phyloP scores from a whole-genome alignment of 768 basidiomycete species.

The Mycena galericulata region DNA sequence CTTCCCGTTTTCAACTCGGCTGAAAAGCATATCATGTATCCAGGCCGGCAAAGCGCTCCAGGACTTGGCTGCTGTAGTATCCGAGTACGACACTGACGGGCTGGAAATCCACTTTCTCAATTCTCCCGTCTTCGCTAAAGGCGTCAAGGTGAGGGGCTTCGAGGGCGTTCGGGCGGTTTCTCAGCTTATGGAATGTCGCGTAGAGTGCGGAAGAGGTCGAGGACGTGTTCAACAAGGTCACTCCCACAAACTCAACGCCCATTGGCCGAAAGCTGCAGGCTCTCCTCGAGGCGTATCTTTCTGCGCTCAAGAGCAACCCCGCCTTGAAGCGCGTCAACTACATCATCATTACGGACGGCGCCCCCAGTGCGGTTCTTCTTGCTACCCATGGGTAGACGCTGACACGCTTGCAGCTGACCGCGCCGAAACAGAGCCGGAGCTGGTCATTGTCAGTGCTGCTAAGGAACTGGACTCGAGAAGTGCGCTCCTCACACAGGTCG shows the following conservation, averaged over 20 bases:
- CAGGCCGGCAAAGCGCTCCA: slow-evolving; percentile 57
- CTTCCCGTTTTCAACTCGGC: too few relatives aligned
- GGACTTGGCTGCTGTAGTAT: slow-evolving; percentile 56
- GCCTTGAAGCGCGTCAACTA: slow-evolving; percentile 61
- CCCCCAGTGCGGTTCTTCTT: slow-evolving; percentile 60
- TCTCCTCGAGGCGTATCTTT: slow-evolving; percentile 31
- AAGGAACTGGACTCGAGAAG: slow-evolving; percentile 57
- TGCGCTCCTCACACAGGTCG: slow-evolving; percentile 64
- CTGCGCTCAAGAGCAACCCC: slow-evolving; percentile 22
- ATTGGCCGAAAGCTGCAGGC: slow-evolving; percentile 33
- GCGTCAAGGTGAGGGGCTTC: slow-evolving; percentile 46
- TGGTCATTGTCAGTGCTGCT: slow-evolving; percentile 56
- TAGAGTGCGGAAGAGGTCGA: slow-evolving; percentile 33
- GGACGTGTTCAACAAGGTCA: slow-evolving; percentile 30
- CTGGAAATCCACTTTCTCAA: slow-evolving; percentile 72
- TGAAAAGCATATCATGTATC: neutral
- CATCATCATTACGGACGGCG: slow-evolving; percentile 68
- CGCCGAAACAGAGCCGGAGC: slow-evolving; percentile 54
- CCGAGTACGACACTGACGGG: slow-evolving; percentile 62
- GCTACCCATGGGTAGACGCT: too few relatives aligned
- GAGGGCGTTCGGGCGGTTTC: slow-evolving; percentile 28
- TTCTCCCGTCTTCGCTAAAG: slow-evolving; percentile 38
- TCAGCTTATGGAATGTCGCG: slow-evolving; percentile 38
- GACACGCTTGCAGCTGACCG: slow-evolving; percentile 17
- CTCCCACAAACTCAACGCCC: slow-evolving; percentile 29